A percentile compares a stretch with the other conserved stretches of the same genome.
phyloP scores from a whole-genome alignment of 1,284 basidiomycete species.

The Ganoderma boninense region DNA sequence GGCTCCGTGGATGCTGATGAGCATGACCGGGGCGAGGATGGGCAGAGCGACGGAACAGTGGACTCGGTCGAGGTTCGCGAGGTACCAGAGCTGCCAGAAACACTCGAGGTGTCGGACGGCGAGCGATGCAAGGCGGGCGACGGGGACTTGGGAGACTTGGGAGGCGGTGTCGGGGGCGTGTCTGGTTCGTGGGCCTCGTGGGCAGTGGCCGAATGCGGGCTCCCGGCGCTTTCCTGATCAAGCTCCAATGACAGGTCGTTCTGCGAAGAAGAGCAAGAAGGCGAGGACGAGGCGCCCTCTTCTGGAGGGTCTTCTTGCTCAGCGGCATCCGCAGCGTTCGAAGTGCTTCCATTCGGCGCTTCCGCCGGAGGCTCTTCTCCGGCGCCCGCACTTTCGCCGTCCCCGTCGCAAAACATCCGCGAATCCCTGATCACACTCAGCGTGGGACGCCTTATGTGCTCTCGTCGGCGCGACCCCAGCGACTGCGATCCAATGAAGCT shows the following conservation, averaged over 20 bases:
- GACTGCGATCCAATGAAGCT: slow-evolving; percentile 22
- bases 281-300: slow-evolving; percentile 10
- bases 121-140: slow-evolving; percentile 16
- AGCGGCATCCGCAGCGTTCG: slow-evolving; percentile 3
- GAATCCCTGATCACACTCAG: slow-evolving; percentile 42
- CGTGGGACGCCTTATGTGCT: slow-evolving; percentile 38
- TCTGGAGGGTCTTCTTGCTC: neutral
- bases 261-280: slow-evolving; percentile 18
- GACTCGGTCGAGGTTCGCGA: slow-evolving; percentile 26
- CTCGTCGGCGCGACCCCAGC: slow-evolving; percentile 27
- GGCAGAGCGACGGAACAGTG: slow-evolving; percentile 34
- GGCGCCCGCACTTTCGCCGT: slow-evolving; percentile 30
- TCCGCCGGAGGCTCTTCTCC: slow-evolving; percentile 19
- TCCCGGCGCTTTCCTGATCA: slow-evolving; percentile 9
- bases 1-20: slow-evolving; percentile 26
- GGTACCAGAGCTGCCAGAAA: slow-evolving; percentile 14
- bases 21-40: slow-evolving; percentile 31
- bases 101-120: slow-evolving; percentile 4
- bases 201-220: neutral
- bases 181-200: neutral
- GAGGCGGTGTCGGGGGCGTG: slow-evolving; percentile 26
- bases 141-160: slow-evolving; percentile 23
- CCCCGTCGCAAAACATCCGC: slow-evolving; percentile 33
- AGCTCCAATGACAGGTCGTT: slow-evolving; percentile 25
- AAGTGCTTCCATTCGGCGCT: slow-evolving; percentile 13